Percentiles rank a stretch among this genome's conserved stretches.
phyloP scores from a whole-genome alignment of 2,329 filamentous ascomycete species.

The Aureobasidium musti region DNA sequence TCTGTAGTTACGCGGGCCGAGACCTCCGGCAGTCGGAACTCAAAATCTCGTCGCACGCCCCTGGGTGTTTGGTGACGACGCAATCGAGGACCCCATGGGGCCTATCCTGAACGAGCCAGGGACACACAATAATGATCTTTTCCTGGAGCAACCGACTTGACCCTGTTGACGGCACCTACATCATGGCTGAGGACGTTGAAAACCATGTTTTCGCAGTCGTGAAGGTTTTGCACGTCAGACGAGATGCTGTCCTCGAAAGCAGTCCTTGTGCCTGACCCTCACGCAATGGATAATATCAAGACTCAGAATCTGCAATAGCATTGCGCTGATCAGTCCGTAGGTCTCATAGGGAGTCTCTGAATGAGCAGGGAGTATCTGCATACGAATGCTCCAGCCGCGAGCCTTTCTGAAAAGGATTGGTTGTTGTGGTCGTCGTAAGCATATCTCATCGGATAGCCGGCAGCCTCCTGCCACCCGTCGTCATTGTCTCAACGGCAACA shows the following conservation, averaged over 20 bases:
- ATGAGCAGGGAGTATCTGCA: neutral
- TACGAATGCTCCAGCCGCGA: neutral
- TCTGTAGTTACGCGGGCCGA: neutral
- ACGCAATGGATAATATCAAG: neutral
- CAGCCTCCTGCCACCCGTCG: conserved; percentile 11
- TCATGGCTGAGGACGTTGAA: neutral
- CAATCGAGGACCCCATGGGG: neutral
- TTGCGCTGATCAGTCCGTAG: neutral
- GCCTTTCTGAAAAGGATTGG: neutral
- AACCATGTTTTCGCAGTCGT: neutral
- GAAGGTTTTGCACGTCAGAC: too few relatives aligned
- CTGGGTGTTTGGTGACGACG: neutral
- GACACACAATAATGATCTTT: neutral
- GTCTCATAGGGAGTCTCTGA: neutral
- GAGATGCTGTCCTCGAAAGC: too few relatives aligned
- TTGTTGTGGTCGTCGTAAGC: conserved; percentile 15
- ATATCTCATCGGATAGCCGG: conserved; percentile 13
- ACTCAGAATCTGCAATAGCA: neutral
- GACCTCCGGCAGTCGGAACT: neutral
- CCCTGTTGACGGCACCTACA: neutral
- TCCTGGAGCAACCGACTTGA: neutral
- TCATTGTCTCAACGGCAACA: conserved; percentile 14
- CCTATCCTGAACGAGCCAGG: too few relatives aligned
- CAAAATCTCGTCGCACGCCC: neutral
- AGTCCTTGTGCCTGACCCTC: neutral